These are phyloP conservation scores for Amaranthus cruentus DNA, from an alignment of 148 eudicot species.

Conservation along the genomic window DNA sequence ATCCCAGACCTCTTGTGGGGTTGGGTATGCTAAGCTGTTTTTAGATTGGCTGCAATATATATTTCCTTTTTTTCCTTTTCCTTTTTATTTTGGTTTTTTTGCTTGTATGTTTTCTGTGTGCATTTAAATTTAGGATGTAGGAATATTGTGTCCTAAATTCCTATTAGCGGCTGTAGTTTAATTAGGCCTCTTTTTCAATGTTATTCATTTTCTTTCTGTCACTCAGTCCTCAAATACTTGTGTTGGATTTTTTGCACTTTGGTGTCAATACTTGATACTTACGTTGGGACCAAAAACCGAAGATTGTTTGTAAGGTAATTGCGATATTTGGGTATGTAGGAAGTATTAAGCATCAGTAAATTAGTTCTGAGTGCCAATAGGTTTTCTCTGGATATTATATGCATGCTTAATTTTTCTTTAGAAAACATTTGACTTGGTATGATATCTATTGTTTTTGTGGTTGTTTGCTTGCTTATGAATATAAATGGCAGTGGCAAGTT, in stretches of 20 bases:
- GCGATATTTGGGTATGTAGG: too few relatives aligned
- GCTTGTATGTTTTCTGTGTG: conserved; percentile 3
- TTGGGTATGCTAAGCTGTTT: conserved; percentile 19
- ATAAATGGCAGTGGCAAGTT: too few relatives aligned
- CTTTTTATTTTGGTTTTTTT: background rate
- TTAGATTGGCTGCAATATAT: conserved; percentile 19
- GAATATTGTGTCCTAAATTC: conserved; percentile 10
- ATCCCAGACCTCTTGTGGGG: conserved; percentile 24
- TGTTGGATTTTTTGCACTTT: background rate
- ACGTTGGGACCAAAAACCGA: too few relatives aligned
- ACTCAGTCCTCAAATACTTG: background rate
- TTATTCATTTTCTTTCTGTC: too few relatives aligned
- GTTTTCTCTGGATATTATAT: conserved; percentile 6
- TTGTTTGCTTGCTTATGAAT: background rate
- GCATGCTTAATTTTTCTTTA: conserved; percentile 6
- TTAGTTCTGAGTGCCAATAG: background rate
- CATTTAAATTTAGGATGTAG: conserved; percentile 7
- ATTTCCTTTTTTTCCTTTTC: background rate
- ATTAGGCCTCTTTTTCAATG: too few relatives aligned
- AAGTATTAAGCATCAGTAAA: too few relatives aligned
- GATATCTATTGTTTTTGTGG: background rate
- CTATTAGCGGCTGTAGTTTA: background rate
- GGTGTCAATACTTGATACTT: background rate
- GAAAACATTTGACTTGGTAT: background rate
- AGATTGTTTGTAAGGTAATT: too few relatives aligned